Conservation (phyloP, 441 rosid genomes). For the Pelargonium fulgidum region DNA sequence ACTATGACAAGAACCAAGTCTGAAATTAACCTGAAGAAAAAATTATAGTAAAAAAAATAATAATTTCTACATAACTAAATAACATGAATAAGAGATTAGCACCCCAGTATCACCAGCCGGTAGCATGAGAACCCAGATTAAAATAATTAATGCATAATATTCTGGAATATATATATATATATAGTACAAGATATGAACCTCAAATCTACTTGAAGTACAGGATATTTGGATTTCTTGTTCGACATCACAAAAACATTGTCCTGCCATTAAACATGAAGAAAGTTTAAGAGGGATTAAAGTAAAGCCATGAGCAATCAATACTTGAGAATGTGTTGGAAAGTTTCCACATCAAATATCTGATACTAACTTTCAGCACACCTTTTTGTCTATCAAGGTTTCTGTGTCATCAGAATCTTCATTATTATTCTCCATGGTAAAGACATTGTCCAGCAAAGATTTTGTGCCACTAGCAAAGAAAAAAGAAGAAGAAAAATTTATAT, state of each 20-base stretch:
- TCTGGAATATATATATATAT: background rate
- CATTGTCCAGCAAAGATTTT: slow-evolving; percentile 78
- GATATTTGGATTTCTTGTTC: slow-evolving; percentile 94
- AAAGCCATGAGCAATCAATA: background rate
- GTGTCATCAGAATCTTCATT: slow-evolving; percentile 91
- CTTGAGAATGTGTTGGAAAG: slow-evolving; percentile 9
- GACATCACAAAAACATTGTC: slow-evolving; percentile 96
- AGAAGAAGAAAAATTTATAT: background rate
- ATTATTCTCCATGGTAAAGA: slow-evolving; percentile 69
- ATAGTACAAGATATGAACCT: slow-evolving; percentile 43
- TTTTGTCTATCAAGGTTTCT: slow-evolving; percentile 82
- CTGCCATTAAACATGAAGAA: slow-evolving; percentile 34
- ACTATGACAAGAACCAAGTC: slow-evolving; percentile 93
- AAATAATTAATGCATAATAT: background rate
- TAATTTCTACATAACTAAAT: background rate
- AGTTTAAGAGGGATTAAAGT: slow-evolving; percentile 26
- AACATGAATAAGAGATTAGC: background rate
- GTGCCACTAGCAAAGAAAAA: slow-evolving; percentile 46
- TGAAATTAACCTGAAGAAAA: slow-evolving; percentile 70
- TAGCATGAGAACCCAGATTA: background rate
- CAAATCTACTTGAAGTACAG: slow-evolving; percentile 93
- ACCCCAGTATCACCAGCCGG: background rate
- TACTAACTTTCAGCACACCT: slow-evolving; percentile 35
- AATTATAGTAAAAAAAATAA: slow-evolving; percentile 5
- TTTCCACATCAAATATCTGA: slow-evolving; percentile 9